phyloP scores from a whole-genome alignment of 1,284 basidiomycete species.

The Coniophora puteana region DNA sequence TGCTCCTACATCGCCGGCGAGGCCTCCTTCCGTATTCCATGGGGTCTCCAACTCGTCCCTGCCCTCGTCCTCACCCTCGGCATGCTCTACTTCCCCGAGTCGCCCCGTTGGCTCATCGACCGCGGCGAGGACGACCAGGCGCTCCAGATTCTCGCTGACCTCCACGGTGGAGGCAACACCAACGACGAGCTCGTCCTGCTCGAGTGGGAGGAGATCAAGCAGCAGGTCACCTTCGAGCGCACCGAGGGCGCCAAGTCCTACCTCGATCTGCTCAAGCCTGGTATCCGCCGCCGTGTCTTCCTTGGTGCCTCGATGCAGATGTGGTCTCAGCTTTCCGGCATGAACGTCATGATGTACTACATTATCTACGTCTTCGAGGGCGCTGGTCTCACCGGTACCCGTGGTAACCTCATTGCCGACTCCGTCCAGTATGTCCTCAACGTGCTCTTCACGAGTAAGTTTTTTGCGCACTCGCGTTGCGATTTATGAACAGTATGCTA shows the following conservation, averaged over 20 bases:
- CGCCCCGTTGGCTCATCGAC: conserved; percentile 68
- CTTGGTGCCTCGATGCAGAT: conserved; percentile 57
- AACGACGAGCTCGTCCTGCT: conserved; percentile 67
- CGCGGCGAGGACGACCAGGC: conserved; percentile 65
- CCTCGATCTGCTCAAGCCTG: conserved; percentile 59
- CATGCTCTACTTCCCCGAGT: conserved; percentile 66
- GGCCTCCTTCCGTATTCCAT: conserved; percentile 76
- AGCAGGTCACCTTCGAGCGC: conserved; percentile 69
- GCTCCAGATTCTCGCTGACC: conserved; percentile 71
- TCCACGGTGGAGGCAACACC: conserved; percentile 71
- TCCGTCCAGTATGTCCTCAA: conserved; percentile 79
- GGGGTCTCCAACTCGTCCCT: conserved; percentile 77
- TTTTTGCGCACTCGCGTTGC: no score
- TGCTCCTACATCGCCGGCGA: conserved; percentile 68
- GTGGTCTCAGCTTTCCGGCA: conserved; percentile 63
- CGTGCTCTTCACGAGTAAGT: conserved; percentile 50
- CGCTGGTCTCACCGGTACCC: conserved; percentile 68
- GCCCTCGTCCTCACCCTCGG: conserved; percentile 66
- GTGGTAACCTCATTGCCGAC: conserved; percentile 72
- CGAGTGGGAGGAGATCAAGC: conserved; percentile 78
- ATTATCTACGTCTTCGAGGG: conserved; percentile 76
- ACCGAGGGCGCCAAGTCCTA: conserved; percentile 71
- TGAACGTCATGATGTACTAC: conserved; percentile 80
- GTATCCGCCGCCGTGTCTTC: conserved; percentile 54
- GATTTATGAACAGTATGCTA: not conserved